Evolutionary conservation across 2,329 filamentous ascomycete genomes (phyloP).

Genomic region (Sarocladium oryzae): DNA sequence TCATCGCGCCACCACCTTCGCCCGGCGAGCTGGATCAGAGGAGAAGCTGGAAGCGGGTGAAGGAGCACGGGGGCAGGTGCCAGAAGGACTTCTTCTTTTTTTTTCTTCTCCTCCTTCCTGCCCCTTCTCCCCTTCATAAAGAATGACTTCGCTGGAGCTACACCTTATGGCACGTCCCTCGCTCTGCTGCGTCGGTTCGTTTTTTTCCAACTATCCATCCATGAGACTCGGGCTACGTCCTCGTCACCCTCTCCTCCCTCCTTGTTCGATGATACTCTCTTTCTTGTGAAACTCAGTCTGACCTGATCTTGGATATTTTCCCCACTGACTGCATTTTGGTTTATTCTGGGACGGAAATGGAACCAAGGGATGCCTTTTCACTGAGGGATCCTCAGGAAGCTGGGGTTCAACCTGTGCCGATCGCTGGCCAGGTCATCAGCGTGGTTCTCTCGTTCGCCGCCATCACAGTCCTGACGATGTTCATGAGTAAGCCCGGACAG

Average conservation of each 20-base stretch:
- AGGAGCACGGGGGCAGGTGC: neutral
- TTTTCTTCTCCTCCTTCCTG: neutral
- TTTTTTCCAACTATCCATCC: no score
- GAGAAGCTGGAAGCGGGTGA: neutral
- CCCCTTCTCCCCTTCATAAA: neutral
- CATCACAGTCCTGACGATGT: constrained; percentile 27
- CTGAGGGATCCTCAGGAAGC: neutral
- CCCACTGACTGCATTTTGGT: neutral
- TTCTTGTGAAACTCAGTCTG: neutral
- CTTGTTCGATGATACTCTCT: neutral
- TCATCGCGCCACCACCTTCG: no score
- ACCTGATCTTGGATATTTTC: neutral
- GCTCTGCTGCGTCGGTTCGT: no score
- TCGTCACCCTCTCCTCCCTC: neutral
- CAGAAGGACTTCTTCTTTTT: neutral
- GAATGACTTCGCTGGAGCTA: no score
- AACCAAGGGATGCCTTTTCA: neutral
- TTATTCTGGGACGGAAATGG: neutral
- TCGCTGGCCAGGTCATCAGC: constrained; percentile 28
- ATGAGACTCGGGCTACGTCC: neutral
- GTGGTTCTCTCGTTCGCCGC: constrained; percentile 28
- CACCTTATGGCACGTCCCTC: no score
- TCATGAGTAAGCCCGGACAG: constrained; percentile 25
- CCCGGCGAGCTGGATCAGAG: no score
- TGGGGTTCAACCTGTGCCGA: constrained; percentile 19